These are phyloP conservation scores for Backusella parvicylindrica DNA, from an alignment of 192 early-diverging fungal species.

Conservation along the genomic window DNA sequence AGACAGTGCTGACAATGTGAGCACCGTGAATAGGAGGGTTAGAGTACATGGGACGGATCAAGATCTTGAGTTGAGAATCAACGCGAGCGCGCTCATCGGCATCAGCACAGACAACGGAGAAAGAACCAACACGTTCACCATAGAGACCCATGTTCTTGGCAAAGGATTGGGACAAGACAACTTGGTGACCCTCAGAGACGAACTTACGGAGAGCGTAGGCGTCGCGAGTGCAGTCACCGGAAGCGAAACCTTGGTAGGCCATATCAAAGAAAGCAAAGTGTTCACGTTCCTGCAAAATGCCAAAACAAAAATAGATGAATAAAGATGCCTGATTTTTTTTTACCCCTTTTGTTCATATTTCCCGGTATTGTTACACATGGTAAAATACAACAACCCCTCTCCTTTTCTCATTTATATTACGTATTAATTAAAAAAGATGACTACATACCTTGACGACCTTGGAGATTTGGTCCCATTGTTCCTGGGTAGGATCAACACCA, in stretches of 20 bases:
- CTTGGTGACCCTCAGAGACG: constrained; percentile 69
- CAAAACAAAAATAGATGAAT: background rate
- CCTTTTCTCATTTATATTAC: constrained; percentile 4
- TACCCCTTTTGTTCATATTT: background rate
- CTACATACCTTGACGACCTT: constrained; percentile 56
- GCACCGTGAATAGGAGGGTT: constrained; percentile 97
- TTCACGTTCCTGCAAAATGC: constrained; percentile 46
- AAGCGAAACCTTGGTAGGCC: constrained; percentile 99
- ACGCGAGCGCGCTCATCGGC: constrained; percentile 76
- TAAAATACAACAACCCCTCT: background rate
- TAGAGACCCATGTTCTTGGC: constrained; percentile 99
- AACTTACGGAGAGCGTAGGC: constrained; percentile 94
- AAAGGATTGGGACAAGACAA: constrained; percentile 92
- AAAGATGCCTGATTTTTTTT: background rate
- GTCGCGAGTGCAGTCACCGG: constrained; percentile 84
- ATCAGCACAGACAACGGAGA: constrained; percentile 77
- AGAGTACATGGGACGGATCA: constrained; percentile 98
- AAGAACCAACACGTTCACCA: constrained; percentile 93
- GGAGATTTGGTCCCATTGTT: constrained; percentile 90
- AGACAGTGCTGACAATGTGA: constrained; percentile 86
- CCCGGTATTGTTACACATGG: background rate
- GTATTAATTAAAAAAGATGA: background rate
- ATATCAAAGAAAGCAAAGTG: constrained; percentile 98
- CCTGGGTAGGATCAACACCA: constrained; percentile 92
- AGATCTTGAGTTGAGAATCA: constrained; percentile 91